Evolutionary conservation across 164 flowering plant species (phyloP).

Genomic region (Nymphaea colorata): DNA sequence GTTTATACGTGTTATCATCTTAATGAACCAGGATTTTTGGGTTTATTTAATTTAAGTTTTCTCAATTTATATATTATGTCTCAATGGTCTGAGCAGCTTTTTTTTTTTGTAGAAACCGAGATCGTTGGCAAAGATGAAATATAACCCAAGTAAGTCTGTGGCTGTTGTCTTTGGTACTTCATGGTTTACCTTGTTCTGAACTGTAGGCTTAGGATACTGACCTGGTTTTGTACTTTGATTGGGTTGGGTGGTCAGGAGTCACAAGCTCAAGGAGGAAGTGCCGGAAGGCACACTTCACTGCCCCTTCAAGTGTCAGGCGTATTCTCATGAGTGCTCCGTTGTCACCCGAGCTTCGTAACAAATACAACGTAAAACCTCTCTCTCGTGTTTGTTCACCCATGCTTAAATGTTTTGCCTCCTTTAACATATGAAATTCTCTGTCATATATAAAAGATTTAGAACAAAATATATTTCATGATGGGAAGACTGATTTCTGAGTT

Average conservation of each 20-base stretch:
- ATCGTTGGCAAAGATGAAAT: not conserved
- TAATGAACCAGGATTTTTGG: no score
- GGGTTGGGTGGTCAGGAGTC: conserved; percentile 2
- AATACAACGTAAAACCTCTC: conserved; percentile 2
- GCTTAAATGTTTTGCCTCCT: not conserved
- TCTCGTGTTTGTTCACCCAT: not conserved
- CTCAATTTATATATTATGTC: no score
- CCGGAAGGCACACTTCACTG: conserved; percentile 12
- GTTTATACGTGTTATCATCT: no score
- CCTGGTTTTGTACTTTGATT: not conserved
- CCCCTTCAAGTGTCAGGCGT: conserved; percentile 10
- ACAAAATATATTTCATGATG: no score
- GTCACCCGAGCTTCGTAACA: conserved; percentile 11
- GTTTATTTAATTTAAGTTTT: no score
- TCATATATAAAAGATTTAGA: no score
- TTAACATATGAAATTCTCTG: no score
- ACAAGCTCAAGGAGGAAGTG: conserved; percentile 10
- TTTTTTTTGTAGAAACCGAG: no score
- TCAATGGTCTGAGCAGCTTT: no score
- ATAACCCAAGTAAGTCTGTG: conserved; percentile 1
- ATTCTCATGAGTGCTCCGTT: conserved; percentile 12
- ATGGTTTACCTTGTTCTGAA: not conserved
- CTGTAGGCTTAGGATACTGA: not conserved
- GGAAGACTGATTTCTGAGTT: no score
- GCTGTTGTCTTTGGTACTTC: not conserved